Evolutionary conservation across 805 yeast species (phyloP).

Genomic region (Candida schatavii): DNA sequence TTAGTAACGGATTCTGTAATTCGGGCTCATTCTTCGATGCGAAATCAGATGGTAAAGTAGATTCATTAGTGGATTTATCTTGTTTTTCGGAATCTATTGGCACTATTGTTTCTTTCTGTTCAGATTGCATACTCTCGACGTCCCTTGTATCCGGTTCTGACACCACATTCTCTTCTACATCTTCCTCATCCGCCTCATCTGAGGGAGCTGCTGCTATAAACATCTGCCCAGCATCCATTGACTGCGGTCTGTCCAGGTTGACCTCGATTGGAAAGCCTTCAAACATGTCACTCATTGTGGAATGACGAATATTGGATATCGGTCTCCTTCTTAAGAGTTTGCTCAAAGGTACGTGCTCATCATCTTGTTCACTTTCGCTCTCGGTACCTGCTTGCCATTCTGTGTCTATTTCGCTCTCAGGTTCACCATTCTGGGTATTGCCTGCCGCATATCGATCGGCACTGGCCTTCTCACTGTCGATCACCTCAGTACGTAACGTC

Average conservation of each 20-base stretch:
- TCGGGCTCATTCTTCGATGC: too few species aligned
- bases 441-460: neutral
- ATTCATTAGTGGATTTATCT: too few species aligned
- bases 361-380: neutral
- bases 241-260: neutral
- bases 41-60: too few species aligned
- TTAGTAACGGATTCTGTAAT: too few species aligned
- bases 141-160: too few species aligned
- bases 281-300: constrained; percentile 1
- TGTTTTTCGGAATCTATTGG: too few species aligned
- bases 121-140: neutral
- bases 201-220: too few species aligned
- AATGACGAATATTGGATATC: neutral
- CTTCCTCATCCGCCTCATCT: too few species aligned
- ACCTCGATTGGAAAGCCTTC: constrained; percentile 1
- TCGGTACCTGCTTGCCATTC: neutral
- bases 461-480: neutral
- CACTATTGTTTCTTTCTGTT: too few species aligned
- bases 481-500: neutral
- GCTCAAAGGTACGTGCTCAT: neutral
- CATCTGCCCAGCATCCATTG: too few species aligned
- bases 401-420: neutral
- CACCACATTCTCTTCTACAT: too few species aligned
- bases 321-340: neutral
- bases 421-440: neutral